phyloP scores from a whole-genome alignment of 208 protist species.

The Acanthamoeba healyi region DNA sequence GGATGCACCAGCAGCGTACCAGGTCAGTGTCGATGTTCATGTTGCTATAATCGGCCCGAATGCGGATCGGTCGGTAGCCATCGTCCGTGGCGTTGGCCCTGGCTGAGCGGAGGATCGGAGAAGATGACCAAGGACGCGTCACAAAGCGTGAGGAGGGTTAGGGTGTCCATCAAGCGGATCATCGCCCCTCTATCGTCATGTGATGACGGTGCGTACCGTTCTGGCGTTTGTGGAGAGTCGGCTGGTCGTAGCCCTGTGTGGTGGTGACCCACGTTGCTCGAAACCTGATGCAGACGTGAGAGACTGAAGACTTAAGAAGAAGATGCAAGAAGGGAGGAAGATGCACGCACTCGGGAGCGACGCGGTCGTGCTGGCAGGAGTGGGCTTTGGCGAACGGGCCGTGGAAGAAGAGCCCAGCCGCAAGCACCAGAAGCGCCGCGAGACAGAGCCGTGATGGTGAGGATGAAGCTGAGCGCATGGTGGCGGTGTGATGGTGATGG shows the following conservation, averaged over 20 bases:
- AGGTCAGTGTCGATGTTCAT: slow-evolving; percentile 19
- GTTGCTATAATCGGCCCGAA: slow-evolving; percentile 32
- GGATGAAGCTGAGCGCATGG: no score
- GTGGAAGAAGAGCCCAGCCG: not conserved
- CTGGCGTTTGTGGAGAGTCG: not conserved
- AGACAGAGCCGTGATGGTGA: not conserved
- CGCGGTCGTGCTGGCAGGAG: not conserved
- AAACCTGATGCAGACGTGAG: not conserved
- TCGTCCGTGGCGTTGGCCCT: not conserved
- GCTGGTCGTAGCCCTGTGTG: not conserved
- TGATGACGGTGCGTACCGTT: not conserved
- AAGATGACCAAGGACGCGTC: no score
- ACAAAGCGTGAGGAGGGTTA: no score
- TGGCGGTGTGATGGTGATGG: no score
- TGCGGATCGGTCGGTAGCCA: not conserved
- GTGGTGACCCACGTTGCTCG: not conserved
- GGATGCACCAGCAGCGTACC: not conserved
- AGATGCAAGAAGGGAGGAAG: not conserved
- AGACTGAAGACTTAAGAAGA: not conserved
- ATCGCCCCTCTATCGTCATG: no score
- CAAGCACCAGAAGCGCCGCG: not conserved
- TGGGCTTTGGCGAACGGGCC: not conserved
- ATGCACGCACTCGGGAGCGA: not conserved
- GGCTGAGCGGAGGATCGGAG: not conserved
- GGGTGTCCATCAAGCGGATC: no score